Conservation (phyloP, 805 yeast species). For the Cyberlindnera veronae region DNA sequence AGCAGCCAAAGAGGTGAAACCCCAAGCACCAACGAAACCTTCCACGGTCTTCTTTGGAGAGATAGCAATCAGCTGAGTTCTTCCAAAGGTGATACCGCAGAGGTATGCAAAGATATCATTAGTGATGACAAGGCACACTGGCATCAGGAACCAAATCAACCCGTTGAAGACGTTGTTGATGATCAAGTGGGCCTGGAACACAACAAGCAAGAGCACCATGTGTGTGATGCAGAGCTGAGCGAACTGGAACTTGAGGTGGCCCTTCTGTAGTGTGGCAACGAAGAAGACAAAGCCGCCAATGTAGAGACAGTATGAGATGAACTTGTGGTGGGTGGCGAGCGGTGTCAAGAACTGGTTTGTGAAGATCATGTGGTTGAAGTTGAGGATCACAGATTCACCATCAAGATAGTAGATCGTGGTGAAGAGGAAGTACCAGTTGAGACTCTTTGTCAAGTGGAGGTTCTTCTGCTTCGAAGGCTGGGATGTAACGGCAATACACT, state of each 20-base stretch:
- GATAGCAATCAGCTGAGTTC: conserved; percentile 85
- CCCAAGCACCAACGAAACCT: conserved; percentile 97
- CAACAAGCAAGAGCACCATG: conserved; percentile 86
- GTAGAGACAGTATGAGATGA: conserved; percentile 79
- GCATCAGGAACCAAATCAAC: conserved; percentile 89
- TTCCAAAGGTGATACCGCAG: conserved; percentile 96
- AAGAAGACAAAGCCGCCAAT: conserved; percentile 86
- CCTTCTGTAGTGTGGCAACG: conserved; percentile 84
- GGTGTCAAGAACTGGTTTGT: conserved; percentile 52
- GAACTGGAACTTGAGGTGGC: conserved; percentile 87
- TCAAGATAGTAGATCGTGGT: conserved; percentile 89
- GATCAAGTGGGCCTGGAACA: conserved; percentile 90
- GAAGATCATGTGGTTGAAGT: conserved; percentile 52
- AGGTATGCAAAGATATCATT: conserved; percentile 96
- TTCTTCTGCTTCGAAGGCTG: conserved; percentile 77
- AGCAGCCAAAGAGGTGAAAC: conserved; percentile 79
- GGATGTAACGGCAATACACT: conserved; percentile 83
- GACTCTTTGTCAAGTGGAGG: conserved; percentile 73
- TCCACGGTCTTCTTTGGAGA: conserved; percentile 98
- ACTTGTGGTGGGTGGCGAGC: conserved; percentile 73
- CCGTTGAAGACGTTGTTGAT: conserved; percentile 88
- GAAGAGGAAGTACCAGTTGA: conserved; percentile 89
- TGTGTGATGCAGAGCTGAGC: conserved; percentile 92
- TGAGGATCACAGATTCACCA: conserved; percentile 75
- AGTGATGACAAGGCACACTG: conserved; percentile 86